These are phyloP conservation scores for Ophiorrhiza pumila DNA, from an alignment of 257 asterid species.

Conservation along the genomic window DNA sequence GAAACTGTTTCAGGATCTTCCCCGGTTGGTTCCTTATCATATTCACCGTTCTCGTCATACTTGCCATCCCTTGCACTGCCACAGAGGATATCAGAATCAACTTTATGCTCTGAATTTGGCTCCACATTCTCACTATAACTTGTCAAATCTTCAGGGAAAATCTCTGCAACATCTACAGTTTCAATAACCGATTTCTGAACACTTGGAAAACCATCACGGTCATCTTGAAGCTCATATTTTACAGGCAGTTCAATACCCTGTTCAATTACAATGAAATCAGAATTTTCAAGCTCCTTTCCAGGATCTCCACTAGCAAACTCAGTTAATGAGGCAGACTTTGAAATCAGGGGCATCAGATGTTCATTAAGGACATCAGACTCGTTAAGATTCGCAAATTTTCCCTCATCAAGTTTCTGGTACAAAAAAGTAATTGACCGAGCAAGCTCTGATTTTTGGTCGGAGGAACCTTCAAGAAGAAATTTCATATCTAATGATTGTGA, in stretches of 20 bases:
- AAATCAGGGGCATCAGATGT: conserved; percentile 19
- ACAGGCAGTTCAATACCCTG: conserved; percentile 42
- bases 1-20: conserved; percentile 37
- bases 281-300: conserved; percentile 29
- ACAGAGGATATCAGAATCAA: conserved; percentile 20
- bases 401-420: conserved; percentile 56
- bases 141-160: conserved; percentile 45
- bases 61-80: conserved; percentile 24
- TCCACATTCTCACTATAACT: conserved; percentile 28
- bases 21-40: conserved; percentile 18
- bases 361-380: conserved; percentile 28
- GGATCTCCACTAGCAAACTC: conserved; percentile 27
- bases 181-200: conserved; percentile 41
- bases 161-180: conserved; percentile 53
- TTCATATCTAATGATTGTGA: conserved; percentile 36
- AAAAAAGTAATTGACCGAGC: conserved; percentile 44
- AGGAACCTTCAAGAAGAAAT: conserved; percentile 30
- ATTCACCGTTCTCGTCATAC: conserved; percentile 15
- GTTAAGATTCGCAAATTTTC: conserved; percentile 19
- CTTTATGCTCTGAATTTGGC: conserved; percentile 28
- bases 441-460: conserved; percentile 40
- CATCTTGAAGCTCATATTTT: conserved; percentile 34
- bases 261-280: conserved; percentile 31
- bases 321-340: conserved; percentile 19
- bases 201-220: conserved; percentile 34